Conservation (phyloP, 164 flowering plant species). For the Annona cherimola region DNA sequence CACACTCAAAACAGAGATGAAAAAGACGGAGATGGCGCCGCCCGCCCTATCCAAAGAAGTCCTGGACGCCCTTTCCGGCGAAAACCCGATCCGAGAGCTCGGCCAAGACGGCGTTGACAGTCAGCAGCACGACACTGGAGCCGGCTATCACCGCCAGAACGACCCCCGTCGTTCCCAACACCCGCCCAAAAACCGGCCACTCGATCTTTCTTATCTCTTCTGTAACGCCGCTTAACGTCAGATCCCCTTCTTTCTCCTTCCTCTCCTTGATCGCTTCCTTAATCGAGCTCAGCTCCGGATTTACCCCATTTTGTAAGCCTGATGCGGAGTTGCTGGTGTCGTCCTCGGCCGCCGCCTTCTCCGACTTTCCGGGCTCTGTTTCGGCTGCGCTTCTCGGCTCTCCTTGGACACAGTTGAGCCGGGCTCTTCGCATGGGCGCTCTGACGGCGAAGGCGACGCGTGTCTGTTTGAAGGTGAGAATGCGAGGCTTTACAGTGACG, state of each 20-base stretch:
- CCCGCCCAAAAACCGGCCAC: slow-evolving; percentile 71
- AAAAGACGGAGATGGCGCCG: too few relatives aligned
- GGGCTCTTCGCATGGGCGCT: neutral
- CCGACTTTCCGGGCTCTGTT: neutral
- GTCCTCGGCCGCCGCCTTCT: neutral
- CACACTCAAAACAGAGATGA: too few relatives aligned
- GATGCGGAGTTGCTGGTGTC: too few relatives aligned
- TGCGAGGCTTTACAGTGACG: neutral
- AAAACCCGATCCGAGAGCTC: slow-evolving; percentile 72
- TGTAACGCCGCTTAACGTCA: slow-evolving; percentile 44
- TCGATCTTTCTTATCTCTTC: slow-evolving; percentile 72
- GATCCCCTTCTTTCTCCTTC: slow-evolving; percentile 22
- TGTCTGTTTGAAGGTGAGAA: neutral
- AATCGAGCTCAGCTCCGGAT: neutral
- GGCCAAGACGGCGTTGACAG: slow-evolving; percentile 75
- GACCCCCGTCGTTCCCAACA: slow-evolving; percentile 70
- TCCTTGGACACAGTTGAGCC: neutral
- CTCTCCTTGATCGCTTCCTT: slow-evolving; percentile 20
- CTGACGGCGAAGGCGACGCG: neutral
- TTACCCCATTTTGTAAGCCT: neutral
- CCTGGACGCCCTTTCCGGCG: slow-evolving; percentile 72
- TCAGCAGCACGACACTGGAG: slow-evolving; percentile 73
- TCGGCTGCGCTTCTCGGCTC: neutral
- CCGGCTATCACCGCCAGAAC: slow-evolving; percentile 74
- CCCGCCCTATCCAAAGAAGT: slow-evolving; percentile 37